Evolutionary conservation across 2,329 filamentous ascomycete genomes (phyloP), one percentile per base, ranked within the genome.

Genomic region (Penicillium expansum): DNA sequence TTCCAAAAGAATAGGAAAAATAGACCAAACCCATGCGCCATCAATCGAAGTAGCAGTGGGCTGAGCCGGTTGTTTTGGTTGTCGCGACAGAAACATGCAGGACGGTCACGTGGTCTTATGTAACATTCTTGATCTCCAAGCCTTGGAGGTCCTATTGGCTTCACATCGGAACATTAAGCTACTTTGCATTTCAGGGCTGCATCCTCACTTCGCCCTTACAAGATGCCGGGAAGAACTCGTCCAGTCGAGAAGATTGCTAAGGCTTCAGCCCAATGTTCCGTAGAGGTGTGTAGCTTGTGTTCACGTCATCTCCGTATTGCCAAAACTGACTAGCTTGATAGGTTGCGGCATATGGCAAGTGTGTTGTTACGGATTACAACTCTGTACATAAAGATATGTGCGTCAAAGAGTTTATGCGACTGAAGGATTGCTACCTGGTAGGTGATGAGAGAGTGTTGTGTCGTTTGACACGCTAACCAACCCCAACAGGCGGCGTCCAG

Each of bases 331-430:
- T 56, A 38, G 32, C 41, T 54, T 48, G 50, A 55, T 61, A 97
- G 93, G 89, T 91, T 51, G 82, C 91, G 3, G 80, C 84, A 13
- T 99, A 97, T 70, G 94, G 93, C 64, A 92, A 92, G 80, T 99
- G 94, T 72, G 87, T 99, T 62, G 83, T 93, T 49, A 85, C 86
- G 38, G 93, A 97, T 71, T 97, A 96, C 76, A 93, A 93, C 70
- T 85, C 91, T 4, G 85, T 96, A 3, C 84, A 92, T 66, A 96
- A 96, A 71, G 91, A 97, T 71, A 94, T 94, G 80, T 99, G 94
- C 70, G 81, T 82, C 5, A 86, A 85, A 56, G 92, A 97, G 70
- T 97, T 99, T 66, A 79, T 94, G 74, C 86, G 79, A 63, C 74
- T 97, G 48, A 96, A 96, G 73, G 82, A 96, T 64, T 97, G 93